Evolutionary conservation across 2,329 filamentous ascomycete species (phyloP), one percentile per base, ranked within the genome.

Genomic region (Lachnellula subtilissima): DNA sequence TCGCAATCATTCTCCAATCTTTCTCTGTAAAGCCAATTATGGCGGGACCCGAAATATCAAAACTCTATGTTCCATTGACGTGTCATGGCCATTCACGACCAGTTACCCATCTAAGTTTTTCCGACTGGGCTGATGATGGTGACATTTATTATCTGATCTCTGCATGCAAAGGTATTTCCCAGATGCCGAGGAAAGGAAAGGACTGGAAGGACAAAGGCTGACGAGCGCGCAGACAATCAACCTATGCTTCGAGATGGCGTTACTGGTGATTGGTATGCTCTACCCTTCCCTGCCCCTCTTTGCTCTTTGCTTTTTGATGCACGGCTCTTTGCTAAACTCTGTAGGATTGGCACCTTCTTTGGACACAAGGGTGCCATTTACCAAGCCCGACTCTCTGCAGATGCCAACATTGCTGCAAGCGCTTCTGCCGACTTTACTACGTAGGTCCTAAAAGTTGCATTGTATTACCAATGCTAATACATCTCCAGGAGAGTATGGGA

Each of bases 351-450:
- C 49, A 97, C 94, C 39, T 97, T 97, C 71, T 87, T 99, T 67
- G 94, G 94, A 42, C 94, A 99, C 78, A 97, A 99, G 75, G 94
- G 94, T 61, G 94, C 94, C 39, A 93, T 97, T 58, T 99, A 94
- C 91, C 92, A 97, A 76, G 90, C 92, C 53, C 85, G 92, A 65
- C 80, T 99, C 37, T 96, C 91, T 52, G 86, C 89, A 19, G 91
- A 97, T 74, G 90, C 91, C 43, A 85, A 84, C 25, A 86, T 91
- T 48, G 93, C 94, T 55, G 94, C 92, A 9, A 97, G 95, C 36
- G 94, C 90, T 48, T 95, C 92, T 50, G 94, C 94, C 50, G 94
- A 99, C 72, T 99, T 99, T 72, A 94, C 91, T 55, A 91, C 91
- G 88, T 92, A 79, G 69, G 86, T 75, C 35, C 32, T 17, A 15